Conservation (phyloP, 441 rosid genomes). For the Arabidopsis lyrata region DNA sequence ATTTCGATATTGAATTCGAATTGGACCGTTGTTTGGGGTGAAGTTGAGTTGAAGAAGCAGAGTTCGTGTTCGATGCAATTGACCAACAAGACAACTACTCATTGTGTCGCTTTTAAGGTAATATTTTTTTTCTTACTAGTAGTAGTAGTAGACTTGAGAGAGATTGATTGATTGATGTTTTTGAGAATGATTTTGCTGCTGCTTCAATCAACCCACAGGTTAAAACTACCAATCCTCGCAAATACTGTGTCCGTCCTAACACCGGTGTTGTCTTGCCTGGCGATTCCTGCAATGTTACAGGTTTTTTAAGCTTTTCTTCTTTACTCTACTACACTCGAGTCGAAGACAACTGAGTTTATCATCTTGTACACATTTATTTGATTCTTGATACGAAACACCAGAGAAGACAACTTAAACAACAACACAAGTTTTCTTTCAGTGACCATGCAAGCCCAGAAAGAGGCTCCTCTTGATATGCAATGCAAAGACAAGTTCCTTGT, state of each 20-base stretch:
- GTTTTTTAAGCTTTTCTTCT: constrained; percentile 29
- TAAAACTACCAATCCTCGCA: constrained; percentile 84
- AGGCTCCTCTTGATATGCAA: constrained; percentile 80
- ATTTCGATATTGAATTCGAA: too few relatives aligned
- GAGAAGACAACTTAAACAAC: too few relatives aligned
- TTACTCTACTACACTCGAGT: too few relatives aligned
- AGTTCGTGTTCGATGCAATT: constrained; percentile 75
- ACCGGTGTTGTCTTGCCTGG: constrained; percentile 76
- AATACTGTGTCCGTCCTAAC: constrained; percentile 85
- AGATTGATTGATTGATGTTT: too few relatives aligned
- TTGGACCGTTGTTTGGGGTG: not conserved
- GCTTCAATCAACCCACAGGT: constrained; percentile 49
- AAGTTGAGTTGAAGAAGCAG: constrained; percentile 90
- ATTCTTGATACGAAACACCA: too few relatives aligned
- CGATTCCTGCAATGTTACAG: constrained; percentile 64
- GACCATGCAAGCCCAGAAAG: constrained; percentile 93
- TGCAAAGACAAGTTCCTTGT: constrained; percentile 94
- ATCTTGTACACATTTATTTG: too few relatives aligned
- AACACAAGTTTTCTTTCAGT: constrained; percentile 54
- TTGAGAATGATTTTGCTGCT: too few relatives aligned
- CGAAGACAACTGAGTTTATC: too few relatives aligned
- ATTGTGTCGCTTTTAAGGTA: constrained; percentile 82
- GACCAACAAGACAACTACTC: constrained; percentile 66
- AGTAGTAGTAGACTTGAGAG: too few relatives aligned
- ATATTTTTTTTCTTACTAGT: not conserved